These are phyloP conservation scores for Pneumocystis carinii DNA, from an alignment of 1,139 yeast species.

Conservation along the genomic window DNA sequence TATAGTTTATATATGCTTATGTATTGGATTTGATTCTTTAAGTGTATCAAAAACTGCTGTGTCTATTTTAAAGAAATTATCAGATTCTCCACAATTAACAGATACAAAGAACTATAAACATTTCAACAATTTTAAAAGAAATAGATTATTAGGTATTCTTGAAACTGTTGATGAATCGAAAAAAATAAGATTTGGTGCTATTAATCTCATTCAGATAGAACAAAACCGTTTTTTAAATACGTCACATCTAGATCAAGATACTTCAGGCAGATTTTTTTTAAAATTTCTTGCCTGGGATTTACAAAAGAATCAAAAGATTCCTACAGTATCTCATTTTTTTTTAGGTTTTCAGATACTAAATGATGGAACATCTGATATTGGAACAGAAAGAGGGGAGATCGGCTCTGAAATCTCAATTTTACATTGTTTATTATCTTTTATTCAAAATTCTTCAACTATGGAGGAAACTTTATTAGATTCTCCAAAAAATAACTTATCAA, in stretches of 20 bases:
- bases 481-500: not conserved
- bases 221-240: not conserved
- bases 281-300: not conserved
- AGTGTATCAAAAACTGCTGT: not conserved
- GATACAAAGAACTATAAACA: not conserved
- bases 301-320: not conserved
- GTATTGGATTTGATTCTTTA: not conserved
- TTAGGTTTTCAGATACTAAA: not conserved
- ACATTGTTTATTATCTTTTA: not conserved
- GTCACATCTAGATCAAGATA: not conserved
- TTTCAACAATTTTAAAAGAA: not conserved
- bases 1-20: not conserved
- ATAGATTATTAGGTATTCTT: not conserved
- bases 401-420: slow-evolving; percentile 1
- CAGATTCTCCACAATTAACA: not conserved
- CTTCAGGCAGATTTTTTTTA: not conserved
- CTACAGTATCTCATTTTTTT: slow-evolving; percentile 1
- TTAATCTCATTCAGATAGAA: not conserved
- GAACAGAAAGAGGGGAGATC: not conserved
- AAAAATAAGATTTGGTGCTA: not conserved
- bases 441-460: not conserved
- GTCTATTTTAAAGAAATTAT: not conserved
- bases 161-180: slow-evolving; percentile 1
- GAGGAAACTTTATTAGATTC: not conserved
- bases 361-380: not conserved